Conservation (phyloP, 495 filamentous ascomycete genomes). For the Alectoria sarmentosa region DNA sequence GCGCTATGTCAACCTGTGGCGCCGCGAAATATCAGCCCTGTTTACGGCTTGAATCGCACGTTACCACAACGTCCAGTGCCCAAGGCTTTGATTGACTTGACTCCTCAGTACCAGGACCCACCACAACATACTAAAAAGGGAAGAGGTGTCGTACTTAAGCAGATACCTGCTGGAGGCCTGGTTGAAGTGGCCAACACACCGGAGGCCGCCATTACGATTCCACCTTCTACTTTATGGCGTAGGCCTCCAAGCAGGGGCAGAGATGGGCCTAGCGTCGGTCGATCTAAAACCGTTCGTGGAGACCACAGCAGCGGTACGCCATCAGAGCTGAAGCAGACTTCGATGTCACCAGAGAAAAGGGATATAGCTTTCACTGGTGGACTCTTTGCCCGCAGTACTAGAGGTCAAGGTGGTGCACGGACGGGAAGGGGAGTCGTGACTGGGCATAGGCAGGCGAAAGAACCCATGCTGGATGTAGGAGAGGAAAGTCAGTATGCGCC, state of each 20-base stretch:
- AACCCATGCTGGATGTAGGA: constrained; percentile 50
- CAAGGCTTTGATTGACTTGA: constrained; percentile 70
- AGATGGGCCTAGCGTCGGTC: constrained; percentile 5
- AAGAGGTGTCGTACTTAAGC: constrained; percentile 56
- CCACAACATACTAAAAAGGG: constrained; percentile 66
- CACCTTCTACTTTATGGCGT: constrained; percentile 33
- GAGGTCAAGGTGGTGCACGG: constrained; percentile 28
- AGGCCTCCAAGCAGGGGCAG: constrained; percentile 31
- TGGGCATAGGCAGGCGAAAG: constrained; percentile 43
- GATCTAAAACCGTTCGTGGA: constrained; percentile 24
- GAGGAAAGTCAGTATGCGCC: constrained; percentile 45
- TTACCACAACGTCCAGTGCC: constrained; percentile 35
- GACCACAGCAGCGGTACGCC: constrained; percentile 32
- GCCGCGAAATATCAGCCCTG: neutral
- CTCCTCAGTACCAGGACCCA: constrained; percentile 63
- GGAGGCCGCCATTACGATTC: constrained; percentile 46
- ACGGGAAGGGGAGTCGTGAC: constrained; percentile 48
- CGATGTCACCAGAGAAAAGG: constrained; percentile 20
- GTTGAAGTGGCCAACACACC: constrained; percentile 59
- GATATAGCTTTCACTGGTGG: constrained; percentile 24
- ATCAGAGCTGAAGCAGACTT: constrained; percentile 27
- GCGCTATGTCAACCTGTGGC: constrained; percentile 22
- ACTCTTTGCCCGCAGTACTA: constrained; percentile 26
- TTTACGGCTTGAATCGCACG: constrained; percentile 24
- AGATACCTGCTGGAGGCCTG: constrained; percentile 44